Evolutionary conservation across 129 eudicot genomes (phyloP), one percentile per base, ranked within the genome.

Genomic region (Tagetes patula): DNA sequence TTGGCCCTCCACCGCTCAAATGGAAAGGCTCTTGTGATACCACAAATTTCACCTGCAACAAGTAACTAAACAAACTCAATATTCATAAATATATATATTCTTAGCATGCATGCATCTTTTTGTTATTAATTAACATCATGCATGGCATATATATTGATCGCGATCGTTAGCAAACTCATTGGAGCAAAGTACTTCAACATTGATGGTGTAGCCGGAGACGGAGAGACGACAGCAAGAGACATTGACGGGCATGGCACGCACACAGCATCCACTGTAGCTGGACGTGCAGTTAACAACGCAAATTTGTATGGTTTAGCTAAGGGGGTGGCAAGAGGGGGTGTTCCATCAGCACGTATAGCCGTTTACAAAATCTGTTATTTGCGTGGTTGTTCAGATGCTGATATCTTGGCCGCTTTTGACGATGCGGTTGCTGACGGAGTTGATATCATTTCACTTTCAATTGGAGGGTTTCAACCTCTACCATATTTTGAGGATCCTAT

Each of bases 381-480:
- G 0, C 79, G 71, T 0, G 78, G 82, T 7, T 91, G 96, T 71
- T n/a, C 71, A 5, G 85, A 80, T 8, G 81, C 86, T 0, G 77
- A 74, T 33, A 81, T 91, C 32, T 77, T 91, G 49, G 88, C 88
- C 2, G 92, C 90, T 10, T 85, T 90, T 33, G 89, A 90, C 39
- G 91, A 87, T 50, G 95, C 95, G 3, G 83, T 91, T 60, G 85
- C 79, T 1, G 97, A 88, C 77, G 96, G 97, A 32, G 96, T 88
- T 2, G 90, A 91, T 60, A 69, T 91, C 36, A 83, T 91, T 33
- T 88, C 92, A 4, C 69, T 91, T 61, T 91, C 97, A 0, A 71
- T 81, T 38, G 97, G 97, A 0, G 74, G 79, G 27, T 20, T 20
- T 20, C 27, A 20, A 20, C 27, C 27, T 20, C 27, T 50, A 9